Evolutionary conservation across 2,329 filamentous ascomycete genomes (phyloP), one percentile per base, ranked within the genome.

Genomic region (Xylaria sp.): DNA sequence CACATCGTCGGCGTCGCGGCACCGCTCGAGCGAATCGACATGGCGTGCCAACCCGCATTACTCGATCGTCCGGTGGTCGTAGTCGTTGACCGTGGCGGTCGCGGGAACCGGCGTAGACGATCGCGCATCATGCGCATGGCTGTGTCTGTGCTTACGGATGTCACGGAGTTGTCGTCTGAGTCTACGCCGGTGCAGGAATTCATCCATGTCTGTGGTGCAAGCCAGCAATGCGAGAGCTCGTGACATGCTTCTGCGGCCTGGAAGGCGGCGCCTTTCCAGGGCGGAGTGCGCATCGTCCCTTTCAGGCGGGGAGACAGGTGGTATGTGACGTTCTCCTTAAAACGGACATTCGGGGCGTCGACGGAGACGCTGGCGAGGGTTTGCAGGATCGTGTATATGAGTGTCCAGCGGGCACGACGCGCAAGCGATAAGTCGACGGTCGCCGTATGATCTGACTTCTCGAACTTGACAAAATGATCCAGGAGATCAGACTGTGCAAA

Each of bases 361-460:
- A 85, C 83, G 0, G 82, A 80, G 5, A 87, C 75, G 23, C 80
- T 80, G 1, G 83, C 83, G 1, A 87, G 76, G 0, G 80, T 82
- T 70, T 87, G 84, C 13, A 87, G 71, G 9, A 86, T 73, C 2
- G 80, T 81, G 66, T 87, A 87, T 19, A 87, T 77, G 2, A 87
- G 73, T 3, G 85, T 74, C 84, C 84, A 87, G 19, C 84, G 80
- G 8, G 82, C 83, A 9, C 80, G 78, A 1, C 84, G 80, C 2
- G 83, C 83, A 16, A 76, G 76, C 54, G 77, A 79, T 1, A 83
- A 83, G 63, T 85, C 80, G 7, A 83, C 70, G 47, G 80, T 77
- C 23, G 76, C 75, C 1, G 80, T 70, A 3, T 69, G 74, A 61
- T 86, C 83, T 0, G 71, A 65, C 70, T 83, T 84, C 65, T 87